A percentile compares a stretch with the other conserved stretches of the same genome.
Conservation (phyloP, 257 asterid species). For the Gentiana dahurica region DNA sequence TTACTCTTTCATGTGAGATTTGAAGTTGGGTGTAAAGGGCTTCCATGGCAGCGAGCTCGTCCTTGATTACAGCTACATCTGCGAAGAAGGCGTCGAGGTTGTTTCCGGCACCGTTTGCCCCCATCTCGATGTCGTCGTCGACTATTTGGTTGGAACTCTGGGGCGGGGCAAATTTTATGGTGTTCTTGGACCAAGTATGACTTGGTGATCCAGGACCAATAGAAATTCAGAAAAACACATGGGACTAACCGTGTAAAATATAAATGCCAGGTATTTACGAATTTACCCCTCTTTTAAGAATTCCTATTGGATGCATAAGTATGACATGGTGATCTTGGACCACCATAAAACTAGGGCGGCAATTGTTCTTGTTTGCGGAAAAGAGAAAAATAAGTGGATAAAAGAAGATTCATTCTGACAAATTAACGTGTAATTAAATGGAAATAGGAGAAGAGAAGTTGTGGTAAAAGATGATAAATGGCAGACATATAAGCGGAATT, state of each 20-base stretch:
- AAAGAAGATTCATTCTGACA: slow-evolving; percentile 49
- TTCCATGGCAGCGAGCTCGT: slow-evolving; percentile 53
- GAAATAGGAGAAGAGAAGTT: too few species aligned
- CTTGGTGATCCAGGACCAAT: too few species aligned
- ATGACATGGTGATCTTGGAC: too few species aligned
- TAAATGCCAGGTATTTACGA: too few species aligned
- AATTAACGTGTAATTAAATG: too few species aligned
- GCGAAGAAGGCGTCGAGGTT: slow-evolving; percentile 61
- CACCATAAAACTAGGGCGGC: slow-evolving; percentile 6
- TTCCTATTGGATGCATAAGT: too few species aligned
- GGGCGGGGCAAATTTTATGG: slow-evolving; percentile 11
- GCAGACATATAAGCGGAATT: too few species aligned
- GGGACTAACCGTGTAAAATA: too few species aligned
- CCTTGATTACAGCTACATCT: slow-evolving; percentile 57
- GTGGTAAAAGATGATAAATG: too few species aligned
- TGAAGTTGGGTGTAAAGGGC: slow-evolving; percentile 43
- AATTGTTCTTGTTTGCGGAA: slow-evolving; percentile 37
- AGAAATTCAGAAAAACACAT: too few species aligned
- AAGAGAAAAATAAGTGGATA: slow-evolving; percentile 61
- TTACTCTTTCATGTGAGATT: slow-evolving; percentile 41
- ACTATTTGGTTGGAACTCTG: slow-evolving; percentile 26
- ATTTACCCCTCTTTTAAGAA: too few species aligned
- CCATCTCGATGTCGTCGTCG: slow-evolving; percentile 12
- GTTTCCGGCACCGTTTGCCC: slow-evolving; percentile 24
- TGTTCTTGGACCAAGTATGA: too few species aligned